Evolutionary conservation across 176 grass and related monocot genomes (phyloP), one percentile per base, ranked within the genome.

Genomic region (Carex scoparia): DNA sequence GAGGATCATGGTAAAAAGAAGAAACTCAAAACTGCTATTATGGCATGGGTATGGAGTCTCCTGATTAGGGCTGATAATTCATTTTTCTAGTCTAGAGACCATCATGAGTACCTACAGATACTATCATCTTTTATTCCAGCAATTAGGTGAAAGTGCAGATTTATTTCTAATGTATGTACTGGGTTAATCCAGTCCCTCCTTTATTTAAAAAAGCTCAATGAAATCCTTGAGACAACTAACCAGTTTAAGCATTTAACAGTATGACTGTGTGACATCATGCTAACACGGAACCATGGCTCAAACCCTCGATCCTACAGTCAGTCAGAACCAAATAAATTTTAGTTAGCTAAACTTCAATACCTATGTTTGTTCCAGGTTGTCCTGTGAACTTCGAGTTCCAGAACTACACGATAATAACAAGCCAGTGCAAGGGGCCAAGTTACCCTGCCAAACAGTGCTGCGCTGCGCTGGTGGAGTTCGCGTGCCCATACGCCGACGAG

Each of bases 341-440:
- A 16, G 14, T 35, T 79, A 58, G 33, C 51, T 79, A 16, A 79
- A 79, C 73, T 35, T 78, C 48, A 16, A 78, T 10, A 78, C 19
- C 28, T 35, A 79, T 14, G 40, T 76, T 61, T 33, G 10, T 67
- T 53, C 69, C 89, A 95, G 93, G 84, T 80, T 95, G 93, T 71
- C 89, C 91, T 14, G 89, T 93, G 80, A 93, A 72, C 84, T 95
- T 95, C 54, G 83, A 95, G 84, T 79, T 72, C 55, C 65, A 72
- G 49, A 95, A 95, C 87, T 95, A 93, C 91, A 93, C 94, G 27
- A 28, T 89, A 10, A 79, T 95, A 69, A 95, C 91, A 55, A 88
- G 83, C 83, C 83, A 87, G 73, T 95, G 94, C 80, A 93, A 95
- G 85, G 94, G 91, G 0, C 94, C 94, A 61, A 37, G 72, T 75